Evolutionary conservation across 164 flowering plant genomes (phyloP).

Genomic region (Sextonia rubra): DNA sequence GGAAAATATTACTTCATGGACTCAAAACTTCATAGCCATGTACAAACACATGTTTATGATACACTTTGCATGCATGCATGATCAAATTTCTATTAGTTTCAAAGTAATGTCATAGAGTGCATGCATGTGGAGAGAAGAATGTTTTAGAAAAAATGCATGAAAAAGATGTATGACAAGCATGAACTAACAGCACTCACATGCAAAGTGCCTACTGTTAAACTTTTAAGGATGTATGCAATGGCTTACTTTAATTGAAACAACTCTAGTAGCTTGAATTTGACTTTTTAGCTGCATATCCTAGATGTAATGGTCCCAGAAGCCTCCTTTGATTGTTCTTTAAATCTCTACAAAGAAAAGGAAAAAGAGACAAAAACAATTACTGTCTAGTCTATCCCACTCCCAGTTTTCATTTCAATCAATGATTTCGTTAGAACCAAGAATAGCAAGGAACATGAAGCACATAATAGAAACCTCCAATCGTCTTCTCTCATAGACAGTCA

Average conservation of each 20-base stretch:
- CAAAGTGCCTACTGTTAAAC: background rate
- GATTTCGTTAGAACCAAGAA: too few species aligned
- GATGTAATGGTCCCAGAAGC: conserved; percentile 25
- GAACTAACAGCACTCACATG: background rate
- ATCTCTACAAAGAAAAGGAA: conserved; percentile 12
- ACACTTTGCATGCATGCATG: background rate
- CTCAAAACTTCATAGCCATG: too few species aligned
- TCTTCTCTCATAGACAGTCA: too few species aligned
- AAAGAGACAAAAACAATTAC: background rate
- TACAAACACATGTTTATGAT: background rate
- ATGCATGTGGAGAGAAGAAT: background rate
- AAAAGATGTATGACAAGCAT: background rate
- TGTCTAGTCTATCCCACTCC: background rate
- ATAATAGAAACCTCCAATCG: too few species aligned
- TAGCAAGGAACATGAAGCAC: too few species aligned
- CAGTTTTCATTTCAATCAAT: background rate
- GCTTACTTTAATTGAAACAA: conserved; percentile 50
- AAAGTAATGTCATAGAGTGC: background rate
- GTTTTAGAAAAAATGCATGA: background rate
- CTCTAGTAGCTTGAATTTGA: conserved; percentile 67
- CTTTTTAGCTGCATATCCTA: conserved; percentile 48
- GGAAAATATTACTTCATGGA: too few species aligned
- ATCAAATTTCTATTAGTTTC: background rate
- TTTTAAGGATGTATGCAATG: background rate
- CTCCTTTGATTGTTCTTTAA: conserved; percentile 26